phyloP scores from a whole-genome alignment of 495 filamentous ascomycete genomes.

The Parathielavia hyrcaniae region DNA sequence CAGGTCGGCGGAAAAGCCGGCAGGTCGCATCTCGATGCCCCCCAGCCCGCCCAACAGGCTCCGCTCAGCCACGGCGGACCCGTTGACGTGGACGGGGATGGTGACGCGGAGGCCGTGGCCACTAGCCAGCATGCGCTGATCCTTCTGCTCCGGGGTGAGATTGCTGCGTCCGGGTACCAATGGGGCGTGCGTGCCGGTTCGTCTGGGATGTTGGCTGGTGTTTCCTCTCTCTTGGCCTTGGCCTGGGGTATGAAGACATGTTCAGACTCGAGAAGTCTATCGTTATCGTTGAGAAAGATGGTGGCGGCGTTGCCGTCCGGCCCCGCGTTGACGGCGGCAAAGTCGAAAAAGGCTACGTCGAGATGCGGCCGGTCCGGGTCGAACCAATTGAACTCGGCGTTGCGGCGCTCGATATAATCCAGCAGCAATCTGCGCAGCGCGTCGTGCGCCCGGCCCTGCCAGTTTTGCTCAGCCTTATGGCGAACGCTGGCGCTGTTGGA shows the following conservation, averaged over 20 bases:
- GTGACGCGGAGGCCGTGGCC: neutral
- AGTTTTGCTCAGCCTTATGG: conserved; percentile 7
- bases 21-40: neutral
- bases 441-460: neutral
- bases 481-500: neutral
- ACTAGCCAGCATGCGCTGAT: conserved; percentile 1
- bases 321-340: neutral
- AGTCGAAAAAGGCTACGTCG: conserved; percentile 1
- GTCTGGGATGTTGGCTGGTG: conserved; percentile 1
- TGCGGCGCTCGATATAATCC: neutral
- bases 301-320: neutral
- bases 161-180: neutral
- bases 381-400: neutral
- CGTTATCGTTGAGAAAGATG: neutral
- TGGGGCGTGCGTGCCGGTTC: conserved; percentile 3
- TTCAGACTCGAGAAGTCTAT: no score
- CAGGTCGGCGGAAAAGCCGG: conserved; percentile 1
- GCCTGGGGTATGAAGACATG: no score
- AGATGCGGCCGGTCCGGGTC: neutral
- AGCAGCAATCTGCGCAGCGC: neutral
- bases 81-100: neutral
- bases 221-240: conserved; percentile 1
- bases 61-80: neutral
- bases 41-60: conserved; percentile 1
- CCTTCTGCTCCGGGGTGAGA: conserved; percentile 1